A percentile compares a stretch with the other conserved stretches of the same genome.
Conservation (phyloP, 2,329 filamentous ascomycete genomes). For the Periconia macrospinosa region DNA sequence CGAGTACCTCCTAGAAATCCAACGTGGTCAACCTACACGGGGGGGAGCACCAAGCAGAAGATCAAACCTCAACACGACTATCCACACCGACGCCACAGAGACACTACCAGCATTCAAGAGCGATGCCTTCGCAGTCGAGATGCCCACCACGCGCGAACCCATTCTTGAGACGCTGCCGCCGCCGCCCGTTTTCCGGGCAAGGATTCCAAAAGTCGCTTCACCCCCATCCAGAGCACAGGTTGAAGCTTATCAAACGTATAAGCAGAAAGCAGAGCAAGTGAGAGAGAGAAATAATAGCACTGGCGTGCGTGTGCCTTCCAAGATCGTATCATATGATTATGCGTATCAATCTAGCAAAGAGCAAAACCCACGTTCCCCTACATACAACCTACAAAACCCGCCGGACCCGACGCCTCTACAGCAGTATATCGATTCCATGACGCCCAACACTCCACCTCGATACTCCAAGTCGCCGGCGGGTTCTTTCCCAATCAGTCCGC, state of each 20-base stretch:
- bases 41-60: conserved; percentile 27
- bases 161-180: conserved; percentile 27
- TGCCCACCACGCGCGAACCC: conserved; percentile 36
- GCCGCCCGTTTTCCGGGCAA: conserved; percentile 17
- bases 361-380: too few relatives aligned
- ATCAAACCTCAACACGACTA: conserved; percentile 23
- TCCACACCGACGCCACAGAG: conserved; percentile 29
- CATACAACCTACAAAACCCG: too few relatives aligned
- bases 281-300: conserved; percentile 25
- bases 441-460: conserved; percentile 11
- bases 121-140: conserved; percentile 36
- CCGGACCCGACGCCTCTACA: conserved; percentile 4
- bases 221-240: conserved; percentile 24
- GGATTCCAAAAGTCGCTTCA: conserved; percentile 5
- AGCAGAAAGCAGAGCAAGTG: conserved; percentile 28
- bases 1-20: conserved; percentile 15
- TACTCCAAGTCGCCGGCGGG: conserved; percentile 17
- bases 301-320: conserved; percentile 25
- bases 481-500: conserved; percentile 31
- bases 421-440: conserved; percentile 2
- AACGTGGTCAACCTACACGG: conserved; percentile 10
- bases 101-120: conserved; percentile 33
- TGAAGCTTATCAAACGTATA: conserved; percentile 32
- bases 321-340: conserved; percentile 32
- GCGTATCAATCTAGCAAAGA: conserved; percentile 14